phyloP scores from a whole-genome alignment of 78 protist species.

The Chrysochromulina parva region DNA sequence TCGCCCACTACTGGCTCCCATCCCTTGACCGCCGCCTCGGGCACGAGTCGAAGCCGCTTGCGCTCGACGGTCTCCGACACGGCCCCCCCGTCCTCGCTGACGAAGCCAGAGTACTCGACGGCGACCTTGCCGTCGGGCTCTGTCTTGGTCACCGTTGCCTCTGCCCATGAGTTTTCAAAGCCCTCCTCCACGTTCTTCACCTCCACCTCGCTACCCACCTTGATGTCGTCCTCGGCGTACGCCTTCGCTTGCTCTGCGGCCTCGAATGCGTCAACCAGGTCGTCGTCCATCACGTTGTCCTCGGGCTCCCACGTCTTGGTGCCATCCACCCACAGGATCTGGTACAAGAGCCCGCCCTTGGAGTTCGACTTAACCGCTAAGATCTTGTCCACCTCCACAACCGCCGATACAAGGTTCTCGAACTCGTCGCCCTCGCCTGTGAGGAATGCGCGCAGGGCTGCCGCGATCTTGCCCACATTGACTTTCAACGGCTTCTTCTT shows the following conservation, averaged over 20 bases:
- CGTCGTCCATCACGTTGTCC: background rate
- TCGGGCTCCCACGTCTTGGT: background rate
- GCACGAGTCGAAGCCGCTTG: background rate
- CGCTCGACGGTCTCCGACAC: background rate
- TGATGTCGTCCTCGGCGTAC: background rate
- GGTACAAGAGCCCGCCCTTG: too few relatives aligned
- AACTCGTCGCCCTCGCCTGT: too few relatives aligned
- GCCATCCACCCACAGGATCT: too few relatives aligned
- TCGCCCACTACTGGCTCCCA: background rate
- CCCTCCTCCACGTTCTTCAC: background rate
- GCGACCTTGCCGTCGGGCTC: too few relatives aligned
- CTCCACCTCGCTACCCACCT: background rate
- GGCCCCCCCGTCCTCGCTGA: too few relatives aligned
- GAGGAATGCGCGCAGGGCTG: too few relatives aligned
- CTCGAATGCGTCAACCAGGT: conserved; percentile 17
- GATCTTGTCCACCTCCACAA: too few relatives aligned
- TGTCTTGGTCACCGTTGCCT: background rate
- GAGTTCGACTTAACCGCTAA: too few relatives aligned
- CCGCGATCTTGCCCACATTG: too few relatives aligned
- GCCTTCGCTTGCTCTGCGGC: background rate
- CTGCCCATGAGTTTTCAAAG: conserved; percentile 2
- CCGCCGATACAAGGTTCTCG: too few relatives aligned
- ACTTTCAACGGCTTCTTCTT: too few relatives aligned
- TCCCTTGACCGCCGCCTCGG: background rate
- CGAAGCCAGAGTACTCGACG: too few relatives aligned